A percentile compares a stretch with the other conserved stretches of the same genome.
Conservation (phyloP, 1,284 basidiomycete species). For the Gomphus sp. region DNA sequence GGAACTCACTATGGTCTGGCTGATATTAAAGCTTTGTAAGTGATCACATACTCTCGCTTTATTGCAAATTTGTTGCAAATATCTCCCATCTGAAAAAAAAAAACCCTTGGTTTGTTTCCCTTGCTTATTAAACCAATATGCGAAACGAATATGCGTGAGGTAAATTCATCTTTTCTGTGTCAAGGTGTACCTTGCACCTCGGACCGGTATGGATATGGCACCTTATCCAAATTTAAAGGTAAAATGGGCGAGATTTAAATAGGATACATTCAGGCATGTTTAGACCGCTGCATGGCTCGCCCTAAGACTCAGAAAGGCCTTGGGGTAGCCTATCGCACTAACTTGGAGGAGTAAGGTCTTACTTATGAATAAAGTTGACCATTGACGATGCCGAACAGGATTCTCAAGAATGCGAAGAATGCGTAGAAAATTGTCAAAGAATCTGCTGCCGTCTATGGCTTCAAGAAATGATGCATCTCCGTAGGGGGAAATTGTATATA, state of each 20-base stretch:
- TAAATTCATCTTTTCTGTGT: not conserved
- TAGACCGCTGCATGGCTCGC: not conserved
- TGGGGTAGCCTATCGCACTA: not conserved
- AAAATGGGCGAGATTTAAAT: not conserved
- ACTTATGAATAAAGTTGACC: not conserved
- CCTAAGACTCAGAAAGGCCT: slow-evolving; percentile 5
- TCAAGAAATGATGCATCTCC: not conserved
- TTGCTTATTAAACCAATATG: not conserved
- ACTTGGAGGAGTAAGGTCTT: slow-evolving; percentile 4
- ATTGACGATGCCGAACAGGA: not conserved
- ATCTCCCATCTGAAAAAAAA: not conserved
- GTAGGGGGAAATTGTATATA: not conserved
- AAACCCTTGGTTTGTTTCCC: slow-evolving; percentile 3
- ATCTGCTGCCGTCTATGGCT: not conserved
- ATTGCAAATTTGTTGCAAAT: too few relatives aligned
- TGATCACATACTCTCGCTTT: too few relatives aligned
- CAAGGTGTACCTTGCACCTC: slow-evolving; percentile 1
- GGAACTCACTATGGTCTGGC: slow-evolving; percentile 8
- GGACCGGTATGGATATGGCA: not conserved
- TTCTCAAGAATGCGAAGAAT: not conserved
- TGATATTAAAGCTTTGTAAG: slow-evolving; percentile 9
- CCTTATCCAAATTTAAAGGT: slow-evolving; percentile 7
- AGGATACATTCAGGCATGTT: not conserved
- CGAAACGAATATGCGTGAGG: not conserved
- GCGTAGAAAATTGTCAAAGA: not conserved